Base-by-base conservation (phyloP, 2,329 filamentous ascomycete species). In the Hortaea werneckii region DNA sequence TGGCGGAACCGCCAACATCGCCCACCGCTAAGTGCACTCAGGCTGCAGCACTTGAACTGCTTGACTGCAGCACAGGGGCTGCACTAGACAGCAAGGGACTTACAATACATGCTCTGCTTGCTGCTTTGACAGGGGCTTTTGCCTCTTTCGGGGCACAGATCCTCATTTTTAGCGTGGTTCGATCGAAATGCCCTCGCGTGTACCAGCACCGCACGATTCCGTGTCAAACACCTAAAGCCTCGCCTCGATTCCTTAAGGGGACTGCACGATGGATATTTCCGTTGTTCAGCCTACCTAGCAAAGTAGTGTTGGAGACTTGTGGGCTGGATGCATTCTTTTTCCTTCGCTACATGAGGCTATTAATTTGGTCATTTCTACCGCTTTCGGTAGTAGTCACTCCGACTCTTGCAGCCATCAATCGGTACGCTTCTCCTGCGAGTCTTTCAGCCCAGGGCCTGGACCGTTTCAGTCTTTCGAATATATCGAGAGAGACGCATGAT, bases 261-360 rank as follows among this genome's bases (percentile, higher is more conserved):
- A 70, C 75, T 27, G 70, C 73, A 47, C 65, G 62, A 56, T 79
- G 76, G 77, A 65, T 77, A 41, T 59, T 62, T 10, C 74, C 76
- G 4, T 73, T 71, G 53, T 94, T 74, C 73, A 85, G 69, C 65
- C 81, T 70, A 69, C 86, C 69, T 65, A 79, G 72, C 77, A 85
- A 86, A 9, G 87, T 94, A 56, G 80, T 98, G 55, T 94, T 98
- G 58, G 83, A 90, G 44, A 94, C 95, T 66, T 95, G 90, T 56
- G 92, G 92, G 12, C 77, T 98, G 7, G 92, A 98, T 63, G 88
- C 90, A 59, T 98, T 95, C 68, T 95, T 96, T 71, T 98, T 98
- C 65, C 75, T 98, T 1, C 85, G 94, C 51, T 98, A 95, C 60
- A 77, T 89, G 27, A 80, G 83, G 50, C 84, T 86, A 58, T 78